Evolutionary conservation across 2,329 filamentous ascomycete species (phyloP), one percentile per base, ranked within the genome.

Genomic region (Claviceps spartinae): DNA sequence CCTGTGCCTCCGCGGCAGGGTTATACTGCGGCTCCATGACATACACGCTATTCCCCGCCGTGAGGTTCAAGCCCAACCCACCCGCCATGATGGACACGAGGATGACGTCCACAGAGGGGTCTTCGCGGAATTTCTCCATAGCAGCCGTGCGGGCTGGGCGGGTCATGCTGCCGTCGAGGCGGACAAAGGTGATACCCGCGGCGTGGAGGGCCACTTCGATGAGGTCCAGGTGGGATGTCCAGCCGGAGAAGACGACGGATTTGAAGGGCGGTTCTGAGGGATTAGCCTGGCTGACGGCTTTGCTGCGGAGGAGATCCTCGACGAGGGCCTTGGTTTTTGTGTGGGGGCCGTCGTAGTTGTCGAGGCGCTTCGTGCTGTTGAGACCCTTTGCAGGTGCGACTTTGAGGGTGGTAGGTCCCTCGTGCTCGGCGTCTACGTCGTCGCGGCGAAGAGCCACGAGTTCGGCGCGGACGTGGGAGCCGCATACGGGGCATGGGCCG

Each of bases 1-100:
- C 93, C 69, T 98, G 93, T 5, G 89, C 87, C 67, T 98, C 91
- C 0, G 90, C 88, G 0, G 89, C 90, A 0, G 93, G 93, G 62
- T 98, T 98, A 72, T 91, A 98, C 63, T 96, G 90, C 5, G 93
- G 93, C 65, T 98, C 93, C 91, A 98, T 97, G 61, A 97, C 86
- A 65, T 93, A 97, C 14, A 94, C 91, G 52, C 80, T 85, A 63
- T 83, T 93, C 36, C 85, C 91, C 0, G 86, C 76, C 0, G 90
- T 96, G 51, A 97, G 72, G 63, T 97, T 97, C 41, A 97, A 81
- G 14, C 91, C 91, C 16, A 96, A 78, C 18, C 93, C 91, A 57
- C 91, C 93, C 0, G 91, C 91, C 63, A 84, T 88, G 67, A 96
- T 94, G 9, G 88, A 95, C 14, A 95, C 88, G 9, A 97, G 78